A percentile compares a stretch with the other conserved stretches of the same genome.
These are phyloP conservation scores for Gillenia trifoliata DNA, from an alignment of 306 rosid genomes.

Conservation along the genomic window DNA sequence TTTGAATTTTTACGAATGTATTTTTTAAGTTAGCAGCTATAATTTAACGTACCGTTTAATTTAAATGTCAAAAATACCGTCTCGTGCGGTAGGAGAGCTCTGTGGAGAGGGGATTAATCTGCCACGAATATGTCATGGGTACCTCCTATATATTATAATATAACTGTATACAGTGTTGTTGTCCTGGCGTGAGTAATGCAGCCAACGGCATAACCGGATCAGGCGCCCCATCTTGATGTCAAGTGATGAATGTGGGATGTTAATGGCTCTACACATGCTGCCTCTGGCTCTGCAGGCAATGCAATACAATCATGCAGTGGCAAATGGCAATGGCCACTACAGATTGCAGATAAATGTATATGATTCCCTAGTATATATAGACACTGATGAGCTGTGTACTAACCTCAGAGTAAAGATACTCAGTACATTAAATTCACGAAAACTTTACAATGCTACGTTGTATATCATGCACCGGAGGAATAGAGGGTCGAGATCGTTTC, in stretches of 20 bases:
- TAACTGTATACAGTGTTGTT: not conserved
- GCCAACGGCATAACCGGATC: constrained; percentile 19
- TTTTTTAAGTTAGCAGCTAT: too few relatives aligned
- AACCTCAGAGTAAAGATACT: not conserved
- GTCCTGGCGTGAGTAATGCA: constrained; percentile 11
- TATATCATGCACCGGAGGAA: too few relatives aligned
- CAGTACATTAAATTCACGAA: not conserved
- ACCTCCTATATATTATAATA: not conserved
- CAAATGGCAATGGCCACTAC: not conserved
- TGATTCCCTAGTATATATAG: not conserved
- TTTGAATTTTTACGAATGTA: too few relatives aligned
- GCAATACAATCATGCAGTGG: not conserved
- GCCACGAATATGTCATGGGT: too few relatives aligned
- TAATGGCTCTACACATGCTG: not conserved
- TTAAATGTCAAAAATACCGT: too few relatives aligned
- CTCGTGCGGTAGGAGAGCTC: too few relatives aligned
- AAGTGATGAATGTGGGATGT: not conserved
- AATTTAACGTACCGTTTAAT: too few relatives aligned
- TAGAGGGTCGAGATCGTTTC: not conserved
- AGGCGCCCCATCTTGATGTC: constrained; percentile 7
- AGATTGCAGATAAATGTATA: not conserved
- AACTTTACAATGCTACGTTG: too few relatives aligned
- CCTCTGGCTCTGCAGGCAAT: not conserved
- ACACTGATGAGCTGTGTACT: not conserved
- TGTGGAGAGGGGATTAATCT: too few relatives aligned